Percentiles rank a stretch among this genome's conserved stretches.
phyloP scores from a whole-genome alignment of 164 flowering plant genomes.

The Hamamelis virginiana region DNA sequence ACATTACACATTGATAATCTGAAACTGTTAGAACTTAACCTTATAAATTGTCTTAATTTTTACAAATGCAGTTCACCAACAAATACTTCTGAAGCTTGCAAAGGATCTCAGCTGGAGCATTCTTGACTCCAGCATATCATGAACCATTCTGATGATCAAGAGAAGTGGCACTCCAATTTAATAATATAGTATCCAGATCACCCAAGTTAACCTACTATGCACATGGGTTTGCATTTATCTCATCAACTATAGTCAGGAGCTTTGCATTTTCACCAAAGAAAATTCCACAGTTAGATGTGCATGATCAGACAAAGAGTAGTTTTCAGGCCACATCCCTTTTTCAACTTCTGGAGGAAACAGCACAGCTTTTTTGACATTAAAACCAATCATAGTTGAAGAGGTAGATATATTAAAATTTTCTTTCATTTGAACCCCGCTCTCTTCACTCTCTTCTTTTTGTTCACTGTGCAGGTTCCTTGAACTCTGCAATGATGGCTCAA shows the following conservation, averaged over 20 bases:
- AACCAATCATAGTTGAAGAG: slow-evolving; percentile 17
- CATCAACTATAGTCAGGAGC: background rate
- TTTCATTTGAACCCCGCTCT: background rate
- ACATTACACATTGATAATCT: too few relatives aligned
- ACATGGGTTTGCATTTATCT: background rate
- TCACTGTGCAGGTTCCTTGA: background rate
- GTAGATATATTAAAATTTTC: background rate
- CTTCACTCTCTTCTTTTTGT: slow-evolving; percentile 12
- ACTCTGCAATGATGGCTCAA: background rate
- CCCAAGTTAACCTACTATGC: background rate
- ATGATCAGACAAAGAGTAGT: slow-evolving; percentile 27
- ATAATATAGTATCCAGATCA: too few relatives aligned
- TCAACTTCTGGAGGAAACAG: slow-evolving; percentile 31
- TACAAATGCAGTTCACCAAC: too few relatives aligned
- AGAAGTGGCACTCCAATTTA: too few relatives aligned
- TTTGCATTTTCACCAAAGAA: background rate
- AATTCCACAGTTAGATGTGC: slow-evolving; percentile 32
- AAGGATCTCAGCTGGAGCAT: too few relatives aligned
- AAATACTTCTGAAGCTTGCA: too few relatives aligned
- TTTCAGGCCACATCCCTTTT: slow-evolving; percentile 28
- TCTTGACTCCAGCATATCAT: too few relatives aligned
- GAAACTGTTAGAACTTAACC: too few relatives aligned
- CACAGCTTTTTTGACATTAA: slow-evolving; percentile 21
- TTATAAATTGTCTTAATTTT: too few relatives aligned
- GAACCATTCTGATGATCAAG: too few relatives aligned